A percentile compares a stretch with the other conserved stretches of the same genome.
phyloP scores from a whole-genome alignment of 164 flowering plant species.

The Umbellularia californica region DNA sequence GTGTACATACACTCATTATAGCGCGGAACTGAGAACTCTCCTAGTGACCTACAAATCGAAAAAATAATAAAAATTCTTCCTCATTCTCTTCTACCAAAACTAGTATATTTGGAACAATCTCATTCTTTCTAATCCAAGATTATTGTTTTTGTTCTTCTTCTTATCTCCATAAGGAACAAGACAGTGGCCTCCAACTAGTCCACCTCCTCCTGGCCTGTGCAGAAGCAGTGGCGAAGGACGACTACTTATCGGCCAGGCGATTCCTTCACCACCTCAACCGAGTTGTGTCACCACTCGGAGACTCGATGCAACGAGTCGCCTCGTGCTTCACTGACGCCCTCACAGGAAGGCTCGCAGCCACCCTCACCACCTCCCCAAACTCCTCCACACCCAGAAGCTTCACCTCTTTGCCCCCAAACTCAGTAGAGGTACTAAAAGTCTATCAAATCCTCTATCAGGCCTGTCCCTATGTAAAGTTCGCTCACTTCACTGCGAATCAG shows the following conservation, averaged over 20 bases:
- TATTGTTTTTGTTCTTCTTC: not conserved
- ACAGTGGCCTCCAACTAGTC: slow-evolving; percentile 72
- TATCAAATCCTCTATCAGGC: slow-evolving; percentile 74
- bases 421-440: slow-evolving; percentile 48
- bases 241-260: slow-evolving; percentile 51
- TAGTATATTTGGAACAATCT: not conserved
- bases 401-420: slow-evolving; percentile 44
- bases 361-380: slow-evolving; percentile 37
- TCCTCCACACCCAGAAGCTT: slow-evolving; percentile 28
- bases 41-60: too few relatives aligned
- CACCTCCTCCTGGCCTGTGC: slow-evolving; percentile 80
- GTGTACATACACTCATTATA: too few relatives aligned
- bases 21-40: too few relatives aligned
- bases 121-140: not conserved
- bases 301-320: slow-evolving; percentile 80
- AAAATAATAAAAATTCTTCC: slow-evolving; percentile 3
- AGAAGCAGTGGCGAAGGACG: slow-evolving; percentile 67
- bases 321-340: slow-evolving; percentile 74
- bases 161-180: slow-evolving; percentile 37
- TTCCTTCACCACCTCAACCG: slow-evolving; percentile 58
- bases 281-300: slow-evolving; percentile 54
- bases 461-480: slow-evolving; percentile 72
- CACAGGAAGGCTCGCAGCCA: slow-evolving; percentile 47
- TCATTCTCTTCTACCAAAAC: slow-evolving; percentile 5
- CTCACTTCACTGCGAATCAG: slow-evolving; percentile 80